Evolutionary conservation across 2,329 filamentous ascomycete species (phyloP), one percentile per base, ranked within the genome.

Genomic region (Corynespora cassiicola): DNA sequence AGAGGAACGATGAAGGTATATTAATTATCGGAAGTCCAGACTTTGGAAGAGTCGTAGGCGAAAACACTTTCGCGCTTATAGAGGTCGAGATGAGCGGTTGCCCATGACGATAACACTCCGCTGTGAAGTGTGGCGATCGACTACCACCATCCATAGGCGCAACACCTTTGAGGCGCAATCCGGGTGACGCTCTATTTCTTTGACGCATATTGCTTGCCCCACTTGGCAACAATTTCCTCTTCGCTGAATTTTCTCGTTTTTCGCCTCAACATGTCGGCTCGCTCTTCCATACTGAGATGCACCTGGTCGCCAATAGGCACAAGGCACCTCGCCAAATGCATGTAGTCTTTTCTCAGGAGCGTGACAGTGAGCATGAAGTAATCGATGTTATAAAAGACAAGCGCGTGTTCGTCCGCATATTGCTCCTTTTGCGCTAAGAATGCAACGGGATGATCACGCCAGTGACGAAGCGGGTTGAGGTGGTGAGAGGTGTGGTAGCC

Each of bases 401-500:
- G 76, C 0, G 87, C 88, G 14, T 82, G 73, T 57, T 89, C 83
- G 6, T 74, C 67, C 0, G 80, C 75, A 56, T 91, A 92, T 3
- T 76, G 77, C 16, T 79, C 69, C 66, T 89, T 90, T 29, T 82
- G 79, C 52, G 83, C 77, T 2, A 91, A 71, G 66, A 92, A 90
- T 6, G 86, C 80, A 9, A 82, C 74, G 0, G 88, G 88, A 54
- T 91, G 88, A 14, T 91, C 86, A 40, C 88, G 83, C 88, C 88
- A 92, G 71, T 91, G 88, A 2, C 88, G 81, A 18, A 81, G 77
- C 0, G 86, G 87, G 68, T 90, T 89, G 34, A 90, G 79, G 56
- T 90, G 87, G 60, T 90, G 88, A 12, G 86, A 88, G 6, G 86
- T 90, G 68, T 90, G 87, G 65, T 90, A 90, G 49, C 87, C 87